Evolutionary conservation across 1,284 basidiomycete genomes (phyloP), one percentile per base, ranked within the genome.

Genomic region (Trichosporon coremiiforme): DNA sequence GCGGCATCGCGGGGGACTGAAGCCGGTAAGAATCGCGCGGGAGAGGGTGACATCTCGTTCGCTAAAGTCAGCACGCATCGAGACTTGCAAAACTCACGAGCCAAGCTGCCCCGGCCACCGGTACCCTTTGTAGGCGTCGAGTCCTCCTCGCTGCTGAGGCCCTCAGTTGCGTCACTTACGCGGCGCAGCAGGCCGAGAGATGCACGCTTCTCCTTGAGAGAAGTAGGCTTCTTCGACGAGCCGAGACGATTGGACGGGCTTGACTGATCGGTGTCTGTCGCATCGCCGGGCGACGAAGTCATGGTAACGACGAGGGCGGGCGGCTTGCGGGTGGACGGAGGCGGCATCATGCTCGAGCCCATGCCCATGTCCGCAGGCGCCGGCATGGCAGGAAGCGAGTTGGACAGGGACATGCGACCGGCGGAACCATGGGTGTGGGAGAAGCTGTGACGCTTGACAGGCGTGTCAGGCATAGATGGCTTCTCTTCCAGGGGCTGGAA

Each of bases 391-490:
- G 72, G 72, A 50, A 71, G 70, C 8, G 72, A 73, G 38, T 68
- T 35, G 15, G 72, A 73, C 47, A 69, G 57, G 7, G 66, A 57
- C 22, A 73, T 69, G 15, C 72, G 72, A 6, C 69, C 66, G 13
- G 68, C 67, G 6, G 64, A 41, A 20, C 67, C 64, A 50, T 71
- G 70, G 12, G 65, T 17, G 20, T 76, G 75, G 31, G 72, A 73
- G 65, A 81, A 82, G 15, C 78, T 73, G 38, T 78, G 75, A 66
- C 78, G 77, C 79, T 85, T 85, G 67, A 85, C 82, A 0, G 84
- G 84, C 8, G 84, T 85, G 62, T 76, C 80, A 9, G 84, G 84
- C 84, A 85, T 85, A 33, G 71, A 71, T 0, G 75, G 76, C 69
- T 80, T 80, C 15, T 76, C 75, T 5, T 83, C 81, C 47, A 65